Conservation (phyloP, 106 monocot species). For the Allium fistulosum region DNA sequence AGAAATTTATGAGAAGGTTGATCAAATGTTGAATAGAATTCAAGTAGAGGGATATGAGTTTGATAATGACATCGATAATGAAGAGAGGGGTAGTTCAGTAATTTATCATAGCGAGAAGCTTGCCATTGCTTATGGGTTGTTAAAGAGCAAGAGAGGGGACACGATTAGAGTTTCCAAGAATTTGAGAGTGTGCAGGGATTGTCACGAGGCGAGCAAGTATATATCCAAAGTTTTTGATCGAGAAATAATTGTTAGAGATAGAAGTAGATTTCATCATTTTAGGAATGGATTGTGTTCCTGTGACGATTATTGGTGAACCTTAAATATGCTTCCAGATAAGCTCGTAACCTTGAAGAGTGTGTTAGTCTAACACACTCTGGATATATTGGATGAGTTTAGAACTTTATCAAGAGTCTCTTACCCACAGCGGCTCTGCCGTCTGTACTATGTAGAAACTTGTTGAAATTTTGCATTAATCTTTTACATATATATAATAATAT, state of each 20-base stretch:
- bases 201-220: constrained; percentile 63
- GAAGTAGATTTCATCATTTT: constrained; percentile 82
- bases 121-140: constrained; percentile 68
- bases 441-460: not conserved
- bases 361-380: too few relatives aligned
- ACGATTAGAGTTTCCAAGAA: constrained; percentile 69
- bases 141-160: constrained; percentile 35
- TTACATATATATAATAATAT: not conserved
- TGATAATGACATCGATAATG: constrained; percentile 36
- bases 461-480: too few relatives aligned
- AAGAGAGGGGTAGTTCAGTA: constrained; percentile 47
- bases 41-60: constrained; percentile 46
- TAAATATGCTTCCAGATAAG: not conserved
- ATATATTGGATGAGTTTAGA: not conserved
- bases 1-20: constrained; percentile 53
- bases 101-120: constrained; percentile 77
- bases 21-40: constrained; percentile 48
- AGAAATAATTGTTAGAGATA: constrained; percentile 61
- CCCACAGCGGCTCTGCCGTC: not conserved
- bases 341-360: too few relatives aligned
- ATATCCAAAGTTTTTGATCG: constrained; percentile 48
- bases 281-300: constrained; percentile 62
- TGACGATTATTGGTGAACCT: constrained; percentile 69
- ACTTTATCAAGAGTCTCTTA: not conserved
- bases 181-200: constrained; percentile 71